These are phyloP conservation scores for Aschersonia sp. DNA, from an alignment of 2,329 filamentous ascomycete species.

Conservation along the genomic window DNA sequence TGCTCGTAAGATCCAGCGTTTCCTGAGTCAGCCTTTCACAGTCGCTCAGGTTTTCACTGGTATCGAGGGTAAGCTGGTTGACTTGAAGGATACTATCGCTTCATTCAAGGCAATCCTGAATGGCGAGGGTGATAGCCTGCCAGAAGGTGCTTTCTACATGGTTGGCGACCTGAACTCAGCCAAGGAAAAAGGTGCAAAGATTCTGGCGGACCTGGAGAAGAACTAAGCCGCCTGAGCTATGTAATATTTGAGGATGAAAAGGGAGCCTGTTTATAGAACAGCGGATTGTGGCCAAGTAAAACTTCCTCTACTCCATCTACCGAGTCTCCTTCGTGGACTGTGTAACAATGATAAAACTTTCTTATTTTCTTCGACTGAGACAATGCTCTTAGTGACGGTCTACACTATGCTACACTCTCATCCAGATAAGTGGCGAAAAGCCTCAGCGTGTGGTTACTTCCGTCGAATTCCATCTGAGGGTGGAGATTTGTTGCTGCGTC, in stretches of 20 bases:
- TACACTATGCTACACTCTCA: too few species aligned
- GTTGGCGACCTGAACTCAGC: slow-evolving; percentile 91
- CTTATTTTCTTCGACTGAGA: slow-evolving; percentile 22
- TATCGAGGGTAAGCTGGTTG: slow-evolving; percentile 93
- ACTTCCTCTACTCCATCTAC: slow-evolving; percentile 35
- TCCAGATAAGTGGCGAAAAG: too few species aligned
- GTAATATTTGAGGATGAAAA: slow-evolving; percentile 20
- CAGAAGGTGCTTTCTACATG: slow-evolving; percentile 95
- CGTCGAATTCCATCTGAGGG: too few species aligned
- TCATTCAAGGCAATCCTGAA: slow-evolving; percentile 95
- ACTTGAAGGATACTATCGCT: slow-evolving; percentile 94
- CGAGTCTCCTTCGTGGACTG: slow-evolving; percentile 44
- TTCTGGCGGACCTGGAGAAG: slow-evolving; percentile 82
- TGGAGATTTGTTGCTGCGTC: too few species aligned
- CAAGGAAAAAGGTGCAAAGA: slow-evolving; percentile 97
- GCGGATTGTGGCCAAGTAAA: slow-evolving; percentile 31
- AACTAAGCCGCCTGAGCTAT: slow-evolving; percentile 27
- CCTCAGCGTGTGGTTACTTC: too few species aligned
- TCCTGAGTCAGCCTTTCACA: slow-evolving; percentile 98
- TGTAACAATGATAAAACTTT: slow-evolving; percentile 41
- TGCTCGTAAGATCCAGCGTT: slow-evolving; percentile 99
- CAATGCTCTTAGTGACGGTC: not conserved
- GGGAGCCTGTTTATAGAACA: slow-evolving; percentile 42
- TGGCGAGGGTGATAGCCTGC: slow-evolving; percentile 91
- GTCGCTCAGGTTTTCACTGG: slow-evolving; percentile 70